A percentile compares a stretch with the other conserved stretches of the same genome.
Conservation (phyloP, 2,329 filamentous ascomycete genomes). For the Talaromyces marneffei region DNA sequence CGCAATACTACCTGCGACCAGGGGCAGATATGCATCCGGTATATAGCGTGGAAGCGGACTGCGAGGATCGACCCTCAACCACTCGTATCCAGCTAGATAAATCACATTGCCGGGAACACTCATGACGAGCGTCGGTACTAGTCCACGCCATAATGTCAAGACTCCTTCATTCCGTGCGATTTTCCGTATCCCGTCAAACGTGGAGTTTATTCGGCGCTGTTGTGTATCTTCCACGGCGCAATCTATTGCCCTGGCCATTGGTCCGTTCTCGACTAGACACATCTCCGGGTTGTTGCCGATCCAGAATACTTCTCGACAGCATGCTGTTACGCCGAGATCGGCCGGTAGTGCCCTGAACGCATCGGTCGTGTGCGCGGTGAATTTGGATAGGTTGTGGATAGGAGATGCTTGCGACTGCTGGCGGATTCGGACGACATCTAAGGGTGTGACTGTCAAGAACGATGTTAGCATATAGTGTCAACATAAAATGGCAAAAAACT, state of each 20-base stretch:
- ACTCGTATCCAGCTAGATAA: slow-evolving; percentile 97
- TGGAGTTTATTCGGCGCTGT: slow-evolving; percentile 78
- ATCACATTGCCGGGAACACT: slow-evolving; percentile 93
- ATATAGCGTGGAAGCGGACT: slow-evolving; percentile 64
- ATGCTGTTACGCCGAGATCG: slow-evolving; percentile 85
- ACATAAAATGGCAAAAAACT: slow-evolving; percentile 24
- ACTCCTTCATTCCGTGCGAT: slow-evolving; percentile 90
- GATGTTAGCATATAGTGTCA: background rate
- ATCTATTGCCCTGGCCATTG: slow-evolving; percentile 48
- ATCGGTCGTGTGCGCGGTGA: slow-evolving; percentile 45
- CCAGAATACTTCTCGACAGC: slow-evolving; percentile 96
- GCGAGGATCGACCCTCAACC: slow-evolving; percentile 66
- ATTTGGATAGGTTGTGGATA: slow-evolving; percentile 48
- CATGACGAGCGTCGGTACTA: slow-evolving; percentile 94
- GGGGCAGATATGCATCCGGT: slow-evolving; percentile 67
- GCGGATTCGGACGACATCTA: slow-evolving; percentile 93
- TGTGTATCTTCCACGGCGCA: slow-evolving; percentile 87
- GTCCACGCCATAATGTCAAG: slow-evolving; percentile 79
- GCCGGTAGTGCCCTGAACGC: slow-evolving; percentile 66
- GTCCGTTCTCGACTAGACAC: slow-evolving; percentile 59
- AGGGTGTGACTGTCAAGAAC: slow-evolving; percentile 68
- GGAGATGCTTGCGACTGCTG: slow-evolving; percentile 72
- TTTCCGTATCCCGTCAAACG: slow-evolving; percentile 84
- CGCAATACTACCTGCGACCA: slow-evolving; percentile 73
- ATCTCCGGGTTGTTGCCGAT: slow-evolving; percentile 76